phyloP scores from a whole-genome alignment of 2,329 filamentous ascomycete species.

The Trichoderma polysporum region DNA sequence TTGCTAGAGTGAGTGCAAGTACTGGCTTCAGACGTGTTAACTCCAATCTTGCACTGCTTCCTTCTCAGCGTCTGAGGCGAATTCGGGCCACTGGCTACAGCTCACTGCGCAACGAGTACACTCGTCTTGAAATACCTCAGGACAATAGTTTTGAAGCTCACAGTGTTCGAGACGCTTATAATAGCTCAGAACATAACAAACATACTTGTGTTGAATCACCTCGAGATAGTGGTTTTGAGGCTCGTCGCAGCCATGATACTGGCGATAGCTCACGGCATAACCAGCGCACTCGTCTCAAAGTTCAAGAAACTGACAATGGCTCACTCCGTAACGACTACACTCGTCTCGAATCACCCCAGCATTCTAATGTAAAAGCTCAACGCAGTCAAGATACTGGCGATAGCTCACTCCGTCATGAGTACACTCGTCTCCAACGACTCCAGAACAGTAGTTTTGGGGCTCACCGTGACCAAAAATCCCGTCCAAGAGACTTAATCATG shows the following conservation, averaged over 20 bases:
- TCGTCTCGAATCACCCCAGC: not conserved
- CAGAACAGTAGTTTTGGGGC: not conserved
- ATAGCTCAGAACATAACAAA: not conserved
- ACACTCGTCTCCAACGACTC: not conserved
- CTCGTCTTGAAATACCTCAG: not conserved
- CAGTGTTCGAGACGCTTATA: not conserved
- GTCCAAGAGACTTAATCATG: not conserved
- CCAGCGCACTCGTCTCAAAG: not conserved
- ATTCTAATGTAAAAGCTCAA: too few relatives aligned
- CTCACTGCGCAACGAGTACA: constrained; percentile 13
- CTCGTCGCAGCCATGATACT: not conserved
- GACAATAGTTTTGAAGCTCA: not conserved
- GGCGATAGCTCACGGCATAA: not conserved
- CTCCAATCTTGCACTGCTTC: not conserved
- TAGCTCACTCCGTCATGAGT: not conserved
- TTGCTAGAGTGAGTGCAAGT: constrained; percentile 1
- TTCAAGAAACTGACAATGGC: not conserved
- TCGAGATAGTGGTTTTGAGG: not conserved
- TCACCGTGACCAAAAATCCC: not conserved
- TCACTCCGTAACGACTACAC: not conserved
- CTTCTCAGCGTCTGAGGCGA: not conserved
- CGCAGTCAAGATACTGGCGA: too few relatives aligned
- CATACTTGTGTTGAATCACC: not conserved
- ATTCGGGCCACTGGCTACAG: not conserved
- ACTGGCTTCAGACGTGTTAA: not conserved